Conservation (phyloP, 768 basidiomycete genomes). For the Trichaptum fuscoviolaceum region DNA sequence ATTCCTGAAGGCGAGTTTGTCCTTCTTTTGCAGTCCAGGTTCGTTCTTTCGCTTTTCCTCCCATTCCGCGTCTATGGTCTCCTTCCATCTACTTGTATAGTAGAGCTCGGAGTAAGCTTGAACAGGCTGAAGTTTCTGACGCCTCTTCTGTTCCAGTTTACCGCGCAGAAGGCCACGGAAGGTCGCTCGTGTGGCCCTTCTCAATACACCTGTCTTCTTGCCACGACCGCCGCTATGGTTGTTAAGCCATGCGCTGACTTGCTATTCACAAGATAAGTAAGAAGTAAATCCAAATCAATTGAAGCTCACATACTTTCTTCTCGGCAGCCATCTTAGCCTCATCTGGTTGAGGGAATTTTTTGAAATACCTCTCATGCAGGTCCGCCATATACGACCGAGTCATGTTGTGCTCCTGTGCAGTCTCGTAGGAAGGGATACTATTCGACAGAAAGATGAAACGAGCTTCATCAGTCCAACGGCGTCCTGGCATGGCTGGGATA, state of each 20-base stretch:
- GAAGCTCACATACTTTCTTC: background rate
- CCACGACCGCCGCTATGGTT: background rate
- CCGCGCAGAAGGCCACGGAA: background rate
- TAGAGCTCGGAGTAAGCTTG: conserved; percentile 3
- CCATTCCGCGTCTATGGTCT: background rate
- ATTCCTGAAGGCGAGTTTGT: background rate
- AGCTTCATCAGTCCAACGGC: background rate
- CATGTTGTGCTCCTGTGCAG: background rate
- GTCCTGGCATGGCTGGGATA: background rate
- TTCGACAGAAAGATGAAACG: background rate
- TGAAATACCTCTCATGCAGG: background rate
- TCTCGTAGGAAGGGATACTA: background rate
- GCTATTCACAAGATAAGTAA: background rate
- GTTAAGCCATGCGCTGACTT: background rate
- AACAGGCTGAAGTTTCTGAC: conserved; percentile 18
- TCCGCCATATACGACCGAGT: background rate
- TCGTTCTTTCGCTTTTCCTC: background rate
- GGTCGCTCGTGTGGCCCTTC: background rate
- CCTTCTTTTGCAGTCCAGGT: background rate
- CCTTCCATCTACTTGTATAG: background rate
- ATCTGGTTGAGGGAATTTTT: background rate
- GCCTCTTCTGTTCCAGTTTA: background rate
- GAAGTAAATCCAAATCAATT: background rate
- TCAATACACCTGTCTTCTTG: background rate
- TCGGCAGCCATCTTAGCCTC: background rate